Percentiles rank a stretch among this genome's conserved stretches.
Conservation (phyloP, 805 yeast species). For the Nakazawaea siamensis region DNA sequence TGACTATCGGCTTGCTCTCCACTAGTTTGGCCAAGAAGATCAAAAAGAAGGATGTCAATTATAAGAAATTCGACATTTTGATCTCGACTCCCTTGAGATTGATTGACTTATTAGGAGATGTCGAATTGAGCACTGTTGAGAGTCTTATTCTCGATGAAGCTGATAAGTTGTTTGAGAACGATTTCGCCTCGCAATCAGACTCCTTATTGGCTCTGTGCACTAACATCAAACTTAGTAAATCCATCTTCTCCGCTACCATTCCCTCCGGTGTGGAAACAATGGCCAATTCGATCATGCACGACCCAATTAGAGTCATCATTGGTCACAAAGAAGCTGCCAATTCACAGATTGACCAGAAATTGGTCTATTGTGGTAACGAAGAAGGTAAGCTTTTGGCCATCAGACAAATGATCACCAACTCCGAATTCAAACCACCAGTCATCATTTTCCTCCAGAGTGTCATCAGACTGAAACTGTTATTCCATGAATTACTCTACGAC, state of each 20-base stretch:
- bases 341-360: constrained; percentile 68
- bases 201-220: constrained; percentile 59
- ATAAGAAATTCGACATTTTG: constrained; percentile 66
- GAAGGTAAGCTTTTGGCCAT: constrained; percentile 92
- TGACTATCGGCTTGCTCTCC: constrained; percentile 59
- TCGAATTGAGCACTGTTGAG: constrained; percentile 54
- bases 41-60: constrained; percentile 47
- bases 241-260: constrained; percentile 91
- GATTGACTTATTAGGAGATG: constrained; percentile 65
- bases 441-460: constrained; percentile 88
- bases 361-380: constrained; percentile 86
- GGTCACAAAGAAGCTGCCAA: constrained; percentile 95
- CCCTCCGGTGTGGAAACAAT: constrained; percentile 89
- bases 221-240: constrained; percentile 46
- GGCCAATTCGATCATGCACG: constrained; percentile 77
- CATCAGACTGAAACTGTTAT: constrained; percentile 88
- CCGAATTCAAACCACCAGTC: constrained; percentile 88
- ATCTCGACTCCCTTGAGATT: constrained; percentile 86
- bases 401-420: constrained; percentile 76
- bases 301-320: constrained; percentile 78
- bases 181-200: constrained; percentile 88
- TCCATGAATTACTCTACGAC: constrained; percentile 88
- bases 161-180: constrained; percentile 81
- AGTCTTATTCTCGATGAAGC: constrained; percentile 90
- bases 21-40: constrained; percentile 66